These are phyloP conservation scores for Metarhizium brunneum DNA, from an alignment of 2,329 filamentous ascomycete species.

Conservation along the genomic window DNA sequence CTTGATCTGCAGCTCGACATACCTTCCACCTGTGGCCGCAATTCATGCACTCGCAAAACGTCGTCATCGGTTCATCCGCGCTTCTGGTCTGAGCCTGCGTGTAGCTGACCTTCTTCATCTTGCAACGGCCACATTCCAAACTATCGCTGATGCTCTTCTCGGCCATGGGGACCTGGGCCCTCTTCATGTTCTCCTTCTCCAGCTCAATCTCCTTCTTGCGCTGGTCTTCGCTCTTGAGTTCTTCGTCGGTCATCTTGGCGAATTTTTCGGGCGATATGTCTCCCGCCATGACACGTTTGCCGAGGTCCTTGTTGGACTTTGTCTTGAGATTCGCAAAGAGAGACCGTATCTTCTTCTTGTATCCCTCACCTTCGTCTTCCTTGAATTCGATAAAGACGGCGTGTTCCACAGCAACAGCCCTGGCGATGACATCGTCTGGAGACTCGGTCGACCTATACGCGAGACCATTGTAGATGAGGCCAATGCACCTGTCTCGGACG, in stretches of 20 bases:
- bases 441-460: constrained; percentile 62
- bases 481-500: constrained; percentile 75
- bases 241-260: constrained; percentile 79
- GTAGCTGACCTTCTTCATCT: constrained; percentile 90
- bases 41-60: constrained; percentile 62
- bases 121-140: constrained; percentile 85
- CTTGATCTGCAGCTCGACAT: constrained; percentile 17
- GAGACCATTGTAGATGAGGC: constrained; percentile 88
- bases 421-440: constrained; percentile 60
- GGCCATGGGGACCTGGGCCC: constrained; percentile 86
- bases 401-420: constrained; percentile 72
- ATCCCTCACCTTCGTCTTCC: constrained; percentile 57
- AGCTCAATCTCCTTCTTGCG: constrained; percentile 66
- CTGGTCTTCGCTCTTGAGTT: constrained; percentile 81
- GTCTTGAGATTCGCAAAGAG: constrained; percentile 94
- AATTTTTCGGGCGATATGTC: constrained; percentile 65
- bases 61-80: constrained; percentile 89
- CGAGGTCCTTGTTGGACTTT: constrained; percentile 73
- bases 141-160: constrained; percentile 85
- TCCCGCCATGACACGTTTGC: constrained; percentile 64
- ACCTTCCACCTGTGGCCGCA: constrained; percentile 68
- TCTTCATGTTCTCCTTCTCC: constrained; percentile 90
- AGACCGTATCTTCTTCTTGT: constrained; percentile 83
- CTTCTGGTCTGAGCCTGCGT: constrained; percentile 90
- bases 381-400: constrained; percentile 64